Evolutionary conservation across 768 basidiomycete species (phyloP).

Genomic region (Vararia minispora): DNA sequence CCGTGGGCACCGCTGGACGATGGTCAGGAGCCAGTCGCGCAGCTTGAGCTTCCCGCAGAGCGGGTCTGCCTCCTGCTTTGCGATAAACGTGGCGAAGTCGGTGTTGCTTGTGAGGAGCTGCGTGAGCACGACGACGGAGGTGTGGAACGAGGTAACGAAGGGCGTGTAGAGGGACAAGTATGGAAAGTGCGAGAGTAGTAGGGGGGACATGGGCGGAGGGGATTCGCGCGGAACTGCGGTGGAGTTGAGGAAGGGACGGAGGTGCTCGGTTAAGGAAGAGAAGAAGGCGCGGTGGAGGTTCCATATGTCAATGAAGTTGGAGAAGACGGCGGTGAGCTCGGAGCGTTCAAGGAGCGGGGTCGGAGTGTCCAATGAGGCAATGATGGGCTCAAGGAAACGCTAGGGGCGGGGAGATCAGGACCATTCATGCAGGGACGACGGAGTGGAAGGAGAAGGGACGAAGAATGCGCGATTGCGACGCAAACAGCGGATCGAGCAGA

Average conservation of each 20-base stretch:
- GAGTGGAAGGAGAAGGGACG: too few species aligned
- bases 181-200: slow-evolving; percentile 74
- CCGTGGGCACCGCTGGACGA: slow-evolving; percentile 81
- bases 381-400: slow-evolving; percentile 78
- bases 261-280: slow-evolving; percentile 39
- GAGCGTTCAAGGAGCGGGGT: slow-evolving; percentile 59
- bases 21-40: slow-evolving; percentile 76
- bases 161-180: slow-evolving; percentile 83
- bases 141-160: slow-evolving; percentile 70
- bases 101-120: slow-evolving; percentile 43
- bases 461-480: too few species aligned
- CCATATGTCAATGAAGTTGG: slow-evolving; percentile 89
- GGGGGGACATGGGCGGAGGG: slow-evolving; percentile 38
- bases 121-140: slow-evolving; percentile 46
- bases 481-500: too few species aligned
- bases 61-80: slow-evolving; percentile 54
- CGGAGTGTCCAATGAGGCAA: slow-evolving; percentile 58
- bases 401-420: slow-evolving; percentile 21
- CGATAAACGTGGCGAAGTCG: slow-evolving; percentile 53
- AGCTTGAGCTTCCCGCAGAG: slow-evolving; percentile 66
- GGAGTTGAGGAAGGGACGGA: slow-evolving; percentile 18
- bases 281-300: slow-evolving; percentile 74
- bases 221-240: slow-evolving; percentile 15
- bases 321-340: slow-evolving; percentile 66
- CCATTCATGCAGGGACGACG: too few species aligned